Evolutionary conservation across 2,329 filamentous ascomycete genomes (phyloP), one percentile per base, ranked within the genome.

Genomic region (Trichoderma semiorbis): DNA sequence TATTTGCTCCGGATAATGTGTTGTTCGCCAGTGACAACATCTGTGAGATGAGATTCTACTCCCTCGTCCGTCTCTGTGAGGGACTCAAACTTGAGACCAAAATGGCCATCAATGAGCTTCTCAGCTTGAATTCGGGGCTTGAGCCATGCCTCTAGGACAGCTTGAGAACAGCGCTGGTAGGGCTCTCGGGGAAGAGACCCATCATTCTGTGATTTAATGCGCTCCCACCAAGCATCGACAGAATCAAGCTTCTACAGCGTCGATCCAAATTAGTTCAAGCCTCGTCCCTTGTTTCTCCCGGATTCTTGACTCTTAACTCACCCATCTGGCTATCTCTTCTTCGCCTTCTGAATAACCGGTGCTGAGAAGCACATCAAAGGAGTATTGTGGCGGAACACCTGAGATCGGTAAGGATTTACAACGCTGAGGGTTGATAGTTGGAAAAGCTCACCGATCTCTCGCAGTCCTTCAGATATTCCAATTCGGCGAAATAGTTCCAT

Each of bases 141-240:
- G 39, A 69, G 67, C 67, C 67, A 69, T 24, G 67, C 26, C n/a
- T 69, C 57, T 1, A 69, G 14, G 57, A 69, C 39, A 21, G 32
- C 57, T 58, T 69, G 67, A 21, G 57, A 69, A 24, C 67, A 69
- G 16, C 67, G 67, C 57, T 69, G 67, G 28, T 69, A 69, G 12
- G 67, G 39, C 10, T 69, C 67, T 24, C 67, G 39, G 11, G 67
- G 67, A 11, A 53, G 32, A 0, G 67, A 34, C 12, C 67, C 67
- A 28, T 69, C 39, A 7, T 69, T 69, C 18, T 63, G 67, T 21
- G 58, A 26, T 14, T 28, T 69, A 14, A 63, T 69, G 16, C 47
- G 57, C 10, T 69, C 14, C 11, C 30, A 26, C 67, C 57, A 69
- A 3, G 24, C 7, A 63, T 69, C 36, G 10, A 69, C 57, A 7